Conservation (phyloP, 2,329 filamentous ascomycete species). For the Sporothrix schenckii region DNA sequence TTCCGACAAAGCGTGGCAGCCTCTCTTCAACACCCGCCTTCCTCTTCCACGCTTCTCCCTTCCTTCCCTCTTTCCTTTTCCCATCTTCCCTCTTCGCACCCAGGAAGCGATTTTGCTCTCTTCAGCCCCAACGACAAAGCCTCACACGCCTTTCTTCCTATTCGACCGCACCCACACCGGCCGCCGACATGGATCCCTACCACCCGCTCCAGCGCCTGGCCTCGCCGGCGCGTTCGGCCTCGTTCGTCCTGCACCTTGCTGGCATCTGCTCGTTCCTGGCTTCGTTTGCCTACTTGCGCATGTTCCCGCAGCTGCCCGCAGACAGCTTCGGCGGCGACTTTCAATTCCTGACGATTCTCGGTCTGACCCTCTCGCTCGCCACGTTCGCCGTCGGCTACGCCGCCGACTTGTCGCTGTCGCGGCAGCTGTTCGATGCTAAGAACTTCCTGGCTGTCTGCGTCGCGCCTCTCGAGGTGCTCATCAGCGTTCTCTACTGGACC, state of each 20-base stretch:
- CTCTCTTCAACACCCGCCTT: background rate
- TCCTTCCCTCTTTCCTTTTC: background rate
- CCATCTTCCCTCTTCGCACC: background rate
- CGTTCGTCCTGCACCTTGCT: slow-evolving; percentile 62
- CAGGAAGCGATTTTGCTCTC: background rate
- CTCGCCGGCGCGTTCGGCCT: slow-evolving; percentile 66
- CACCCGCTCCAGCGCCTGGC: slow-evolving; percentile 68
- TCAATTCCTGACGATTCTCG: slow-evolving; percentile 75
- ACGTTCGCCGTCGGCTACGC: slow-evolving; percentile 65
- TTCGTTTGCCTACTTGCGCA: slow-evolving; percentile 56
- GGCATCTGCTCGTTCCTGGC: slow-evolving; percentile 58
- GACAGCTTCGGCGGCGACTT: slow-evolving; percentile 68
- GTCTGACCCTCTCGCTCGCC: slow-evolving; percentile 61
- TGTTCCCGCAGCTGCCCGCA: slow-evolving; percentile 57
- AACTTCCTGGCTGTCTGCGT: slow-evolving; percentile 67
- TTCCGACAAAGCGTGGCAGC: background rate
- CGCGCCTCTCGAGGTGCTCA: slow-evolving; percentile 70
- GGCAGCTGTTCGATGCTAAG: slow-evolving; percentile 64
- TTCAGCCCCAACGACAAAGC: background rate
- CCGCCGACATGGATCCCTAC: slow-evolving; percentile 43
- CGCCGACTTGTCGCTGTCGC: slow-evolving; percentile 65
- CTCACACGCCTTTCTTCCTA: background rate
- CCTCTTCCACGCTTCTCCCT: background rate
- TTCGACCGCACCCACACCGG: background rate
- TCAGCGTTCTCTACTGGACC: slow-evolving; percentile 74